Evolutionary conservation across 225 moss, liverwort and hornwort genomes (phyloP).

Genomic region (Lunularia cruciata): DNA sequence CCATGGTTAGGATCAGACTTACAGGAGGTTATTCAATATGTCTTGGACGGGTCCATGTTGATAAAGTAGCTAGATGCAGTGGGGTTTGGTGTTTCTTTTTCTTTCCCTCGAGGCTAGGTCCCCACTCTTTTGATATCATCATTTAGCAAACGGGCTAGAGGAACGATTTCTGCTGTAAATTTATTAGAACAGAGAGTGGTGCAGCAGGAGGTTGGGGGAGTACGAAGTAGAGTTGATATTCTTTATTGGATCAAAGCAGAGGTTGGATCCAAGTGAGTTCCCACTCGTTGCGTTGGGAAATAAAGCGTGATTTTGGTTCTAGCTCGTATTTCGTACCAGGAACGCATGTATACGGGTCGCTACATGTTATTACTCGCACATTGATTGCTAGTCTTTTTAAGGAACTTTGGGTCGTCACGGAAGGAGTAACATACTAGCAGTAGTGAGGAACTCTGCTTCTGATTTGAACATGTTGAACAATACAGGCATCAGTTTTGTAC

Average conservation of each 20-base stretch:
- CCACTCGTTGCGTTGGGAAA: conserved; percentile 52
- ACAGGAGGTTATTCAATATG: background rate
- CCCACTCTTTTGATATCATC: conserved; percentile 32
- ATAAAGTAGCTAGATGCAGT: conserved; percentile 19
- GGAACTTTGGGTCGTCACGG: too few relatives aligned
- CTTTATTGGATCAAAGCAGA: conserved; percentile 62
- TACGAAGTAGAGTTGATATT: conserved; percentile 64
- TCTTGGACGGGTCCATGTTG: conserved; percentile 1
- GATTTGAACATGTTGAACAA: too few relatives aligned
- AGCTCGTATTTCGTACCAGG: conserved; percentile 14
- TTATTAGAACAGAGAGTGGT: conserved; percentile 51
- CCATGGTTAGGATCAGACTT: conserved; percentile 16
- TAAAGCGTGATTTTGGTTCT: conserved; percentile 30
- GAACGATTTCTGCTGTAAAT: conserved; percentile 62
- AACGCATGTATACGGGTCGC: background rate
- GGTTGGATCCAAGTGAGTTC: conserved; percentile 54
- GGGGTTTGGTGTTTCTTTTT: conserved; percentile 36
- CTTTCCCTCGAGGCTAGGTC: conserved; percentile 34
- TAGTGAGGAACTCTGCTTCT: too few relatives aligned
- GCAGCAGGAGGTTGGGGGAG: conserved; percentile 60
- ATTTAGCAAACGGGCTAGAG: conserved; percentile 41
- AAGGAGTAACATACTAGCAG: too few relatives aligned
- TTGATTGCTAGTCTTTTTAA: background rate
- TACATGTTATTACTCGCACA: background rate
- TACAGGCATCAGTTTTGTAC: too few relatives aligned